Base-by-base conservation (phyloP, 495 filamentous ascomycete genomes). In the Aspergillus egyptiacus region DNA sequence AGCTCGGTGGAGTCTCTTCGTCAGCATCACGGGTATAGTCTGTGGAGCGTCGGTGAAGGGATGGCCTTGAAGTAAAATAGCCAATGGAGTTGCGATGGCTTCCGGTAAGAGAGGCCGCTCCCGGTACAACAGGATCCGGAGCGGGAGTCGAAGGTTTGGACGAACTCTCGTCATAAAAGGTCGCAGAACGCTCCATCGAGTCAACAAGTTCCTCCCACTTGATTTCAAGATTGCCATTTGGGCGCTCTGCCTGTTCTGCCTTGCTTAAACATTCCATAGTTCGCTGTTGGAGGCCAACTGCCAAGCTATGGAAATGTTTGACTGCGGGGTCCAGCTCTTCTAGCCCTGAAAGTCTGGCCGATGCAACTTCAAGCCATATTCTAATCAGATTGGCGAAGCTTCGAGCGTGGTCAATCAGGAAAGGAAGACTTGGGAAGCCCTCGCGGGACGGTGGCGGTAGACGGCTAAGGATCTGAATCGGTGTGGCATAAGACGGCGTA, bases 381-480 rank as follows among this genome's bases (percentile, higher is more conserved):
- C 84, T 83, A 38, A 95, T 85, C 14, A 99, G 68, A n/a, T 82
- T 83, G 8, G 93, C 90, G 59, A 87, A 96, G 62, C 85, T 89
- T 42, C 89, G 81, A 4, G 89, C 81, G 48, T 91, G 84, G 55
- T 99, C 93, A 58, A 99, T 87, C 10, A 99, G 77, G 61, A 95
- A 96, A 1, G 93, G 93, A 20, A 99, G 79, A 25, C 86, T 91
- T 6, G 91, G 94, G 54, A 96, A 97, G 0, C 93, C 93, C 70
- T 99, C 94, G 36, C 87, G 79, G 17, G 87, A 89, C 7, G 86
- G 83, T 8, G 78, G 81, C 1, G 90, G 87, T 33, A 97, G 66
- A 2, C 94, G 82, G 23, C 84, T 82, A 18, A 96, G 79, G 54
- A 99, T 97, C 13, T 90, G 88, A 34, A 94, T 81, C 7, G 93